These are phyloP conservation scores for Cystobasidium slooffiae DNA, from an alignment of 1,284 basidiomycete species.

Conservation along the genomic window DNA sequence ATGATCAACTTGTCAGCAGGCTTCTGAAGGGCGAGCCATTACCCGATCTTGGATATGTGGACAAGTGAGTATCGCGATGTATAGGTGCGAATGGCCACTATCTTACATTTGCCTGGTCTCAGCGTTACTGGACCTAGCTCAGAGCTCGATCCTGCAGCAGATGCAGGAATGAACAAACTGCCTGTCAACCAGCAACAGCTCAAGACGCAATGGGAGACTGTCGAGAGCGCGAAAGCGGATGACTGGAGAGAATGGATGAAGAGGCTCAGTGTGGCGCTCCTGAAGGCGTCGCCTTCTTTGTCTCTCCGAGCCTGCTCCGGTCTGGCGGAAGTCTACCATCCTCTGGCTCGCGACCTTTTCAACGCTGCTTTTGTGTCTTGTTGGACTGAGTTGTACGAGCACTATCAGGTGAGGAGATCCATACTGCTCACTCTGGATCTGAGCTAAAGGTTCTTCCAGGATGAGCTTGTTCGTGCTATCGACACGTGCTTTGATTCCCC, in stretches of 20 bases:
- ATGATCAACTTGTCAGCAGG: slow-evolving; percentile 86
- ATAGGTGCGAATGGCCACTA: background rate
- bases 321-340: slow-evolving; percentile 87
- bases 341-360: slow-evolving; percentile 92
- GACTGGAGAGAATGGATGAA: slow-evolving; percentile 99
- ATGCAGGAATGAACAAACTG: slow-evolving; percentile 81
- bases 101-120: background rate
- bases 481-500: slow-evolving; percentile 82
- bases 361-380: slow-evolving; percentile 98
- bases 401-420: slow-evolving; percentile 75
- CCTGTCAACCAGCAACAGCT: slow-evolving; percentile 97
- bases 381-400: slow-evolving; percentile 94
- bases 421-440: background rate
- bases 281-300: slow-evolving; percentile 98
- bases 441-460: slow-evolving; percentile 61
- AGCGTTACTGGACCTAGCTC: slow-evolving; percentile 45
- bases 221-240: slow-evolving; percentile 64
- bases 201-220: slow-evolving; percentile 93
- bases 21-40: slow-evolving; percentile 89
- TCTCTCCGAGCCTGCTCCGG: slow-evolving; percentile 94
- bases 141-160: slow-evolving; percentile 59
- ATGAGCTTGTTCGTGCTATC: slow-evolving; percentile 89
- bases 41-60: slow-evolving; percentile 64
- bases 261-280: slow-evolving; percentile 89
- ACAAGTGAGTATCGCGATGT: slow-evolving; percentile 54